Evolutionary conservation across 148 eudicot species (phyloP).

Genomic region (Hydrangea macrophylla): DNA sequence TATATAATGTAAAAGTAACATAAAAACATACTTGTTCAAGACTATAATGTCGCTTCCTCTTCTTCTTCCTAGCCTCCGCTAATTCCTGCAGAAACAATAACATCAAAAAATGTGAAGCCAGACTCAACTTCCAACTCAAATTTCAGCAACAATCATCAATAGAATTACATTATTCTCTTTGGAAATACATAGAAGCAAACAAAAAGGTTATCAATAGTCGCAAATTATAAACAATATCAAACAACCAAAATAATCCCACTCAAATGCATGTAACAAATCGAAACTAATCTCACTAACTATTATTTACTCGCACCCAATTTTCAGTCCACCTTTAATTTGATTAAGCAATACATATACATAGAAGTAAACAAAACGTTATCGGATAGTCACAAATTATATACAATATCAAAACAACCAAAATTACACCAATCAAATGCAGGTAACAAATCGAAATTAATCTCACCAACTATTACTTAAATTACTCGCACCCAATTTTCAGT

Average conservation of each 20-base stretch:
- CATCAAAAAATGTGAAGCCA: neutral
- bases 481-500: too few relatives aligned
- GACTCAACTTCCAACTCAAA: neutral
- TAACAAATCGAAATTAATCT: too few relatives aligned
- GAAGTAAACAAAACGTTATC: neutral
- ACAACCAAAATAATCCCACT: too few relatives aligned
- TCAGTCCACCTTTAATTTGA: too few relatives aligned
- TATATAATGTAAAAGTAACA: neutral
- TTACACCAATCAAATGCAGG: neutral
- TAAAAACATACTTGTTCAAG: constrained; percentile 61
- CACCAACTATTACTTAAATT: too few relatives aligned
- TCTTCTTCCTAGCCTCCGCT: constrained; percentile 84
- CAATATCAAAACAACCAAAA: too few relatives aligned
- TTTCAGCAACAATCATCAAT: neutral
- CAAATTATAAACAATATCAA: too few relatives aligned
- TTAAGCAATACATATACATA: neutral
- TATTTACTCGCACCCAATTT: too few relatives aligned
- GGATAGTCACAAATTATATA: neutral
- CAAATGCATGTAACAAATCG: too few relatives aligned
- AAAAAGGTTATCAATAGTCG: neutral
- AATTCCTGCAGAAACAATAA: constrained; percentile 49
- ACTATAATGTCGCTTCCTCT: constrained; percentile 74
- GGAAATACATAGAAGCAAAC: neutral
- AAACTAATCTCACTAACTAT: too few relatives aligned
- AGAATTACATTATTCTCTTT: neutral